Evolutionary conservation across 768 basidiomycete species (phyloP).

Genomic region (Mycena alexandri): DNA sequence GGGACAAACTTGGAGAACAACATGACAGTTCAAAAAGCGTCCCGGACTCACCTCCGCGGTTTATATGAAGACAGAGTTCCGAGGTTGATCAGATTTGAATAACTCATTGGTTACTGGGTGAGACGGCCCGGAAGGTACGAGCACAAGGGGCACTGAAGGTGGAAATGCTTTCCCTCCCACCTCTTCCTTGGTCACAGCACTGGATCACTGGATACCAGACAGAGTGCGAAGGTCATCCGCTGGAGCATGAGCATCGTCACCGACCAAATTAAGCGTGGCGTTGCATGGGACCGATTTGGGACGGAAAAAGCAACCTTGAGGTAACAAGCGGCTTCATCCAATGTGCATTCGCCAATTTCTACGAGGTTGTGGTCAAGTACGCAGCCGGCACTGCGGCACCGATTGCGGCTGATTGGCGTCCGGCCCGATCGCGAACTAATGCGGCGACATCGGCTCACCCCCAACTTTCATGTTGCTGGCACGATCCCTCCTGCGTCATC

Average conservation of each 20-base stretch:
- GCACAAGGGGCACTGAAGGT: slow-evolving; percentile 7
- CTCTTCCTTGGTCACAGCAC: slow-evolving; percentile 1
- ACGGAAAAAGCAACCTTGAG: too few relatives aligned
- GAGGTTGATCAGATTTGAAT: slow-evolving; percentile 23
- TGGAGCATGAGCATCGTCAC: slow-evolving; percentile 8
- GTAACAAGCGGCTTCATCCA: too few relatives aligned
- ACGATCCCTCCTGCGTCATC: background rate
- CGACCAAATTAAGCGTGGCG: slow-evolving; percentile 5
- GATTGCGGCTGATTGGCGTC: too few relatives aligned
- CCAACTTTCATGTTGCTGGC: slow-evolving; percentile 4
- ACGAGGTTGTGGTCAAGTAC: too few relatives aligned
- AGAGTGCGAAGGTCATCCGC: too few relatives aligned
- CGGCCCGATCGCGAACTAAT: too few relatives aligned
- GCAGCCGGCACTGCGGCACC: too few relatives aligned
- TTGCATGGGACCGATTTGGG: too few relatives aligned
- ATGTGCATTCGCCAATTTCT: too few relatives aligned
- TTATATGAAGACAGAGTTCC: slow-evolving; percentile 6
- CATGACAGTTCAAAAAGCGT: background rate
- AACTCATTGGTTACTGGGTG: slow-evolving; percentile 13
- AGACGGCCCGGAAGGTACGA: slow-evolving; percentile 25
- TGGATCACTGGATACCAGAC: slow-evolving; percentile 5
- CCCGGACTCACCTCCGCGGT: background rate
- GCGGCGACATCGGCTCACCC: too few relatives aligned
- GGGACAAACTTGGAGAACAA: slow-evolving; percentile 19
- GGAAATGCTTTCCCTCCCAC: background rate